Conservation (phyloP, 441 rosid genomes). For the Isatis lusitanica region DNA sequence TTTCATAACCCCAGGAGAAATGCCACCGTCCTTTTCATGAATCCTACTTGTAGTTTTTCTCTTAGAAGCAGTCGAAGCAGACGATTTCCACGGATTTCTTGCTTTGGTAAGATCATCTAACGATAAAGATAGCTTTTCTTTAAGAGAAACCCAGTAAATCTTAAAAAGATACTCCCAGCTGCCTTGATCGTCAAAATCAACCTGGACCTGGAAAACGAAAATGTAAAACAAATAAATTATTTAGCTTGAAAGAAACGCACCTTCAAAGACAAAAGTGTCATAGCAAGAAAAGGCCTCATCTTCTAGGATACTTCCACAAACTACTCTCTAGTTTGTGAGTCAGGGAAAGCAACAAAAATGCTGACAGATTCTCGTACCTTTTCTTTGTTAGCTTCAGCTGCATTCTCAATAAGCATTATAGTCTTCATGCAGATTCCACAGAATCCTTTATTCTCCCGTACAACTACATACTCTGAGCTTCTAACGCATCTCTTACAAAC, state of each 20-base stretch:
- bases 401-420: slow-evolving; percentile 84
- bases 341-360: background rate
- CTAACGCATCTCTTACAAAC: slow-evolving; percentile 89
- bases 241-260: too few species aligned
- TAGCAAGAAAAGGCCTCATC: background rate
- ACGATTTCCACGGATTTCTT: slow-evolving; percentile 71
- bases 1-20: slow-evolving; percentile 43
- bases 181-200: slow-evolving; percentile 92
- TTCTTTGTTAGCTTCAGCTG: slow-evolving; percentile 50
- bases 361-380: slow-evolving; percentile 46
- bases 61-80: slow-evolving; percentile 47
- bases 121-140: slow-evolving; percentile 69
- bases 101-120: slow-evolving; percentile 65
- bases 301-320: background rate
- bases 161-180: slow-evolving; percentile 99
- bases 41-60: slow-evolving; percentile 27
- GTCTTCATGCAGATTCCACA: slow-evolving; percentile 93
- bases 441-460: slow-evolving; percentile 83
- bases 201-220: slow-evolving; percentile 63
- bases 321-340: background rate
- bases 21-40: slow-evolving; percentile 36
- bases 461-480: slow-evolving; percentile 81
- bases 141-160: slow-evolving; percentile 84
- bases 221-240: too few species aligned
- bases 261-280: background rate